Evolutionary conservation across 495 filamentous ascomycete species (phyloP), one percentile per base, ranked within the genome.

Genomic region (Apodospora peruviana): DNA sequence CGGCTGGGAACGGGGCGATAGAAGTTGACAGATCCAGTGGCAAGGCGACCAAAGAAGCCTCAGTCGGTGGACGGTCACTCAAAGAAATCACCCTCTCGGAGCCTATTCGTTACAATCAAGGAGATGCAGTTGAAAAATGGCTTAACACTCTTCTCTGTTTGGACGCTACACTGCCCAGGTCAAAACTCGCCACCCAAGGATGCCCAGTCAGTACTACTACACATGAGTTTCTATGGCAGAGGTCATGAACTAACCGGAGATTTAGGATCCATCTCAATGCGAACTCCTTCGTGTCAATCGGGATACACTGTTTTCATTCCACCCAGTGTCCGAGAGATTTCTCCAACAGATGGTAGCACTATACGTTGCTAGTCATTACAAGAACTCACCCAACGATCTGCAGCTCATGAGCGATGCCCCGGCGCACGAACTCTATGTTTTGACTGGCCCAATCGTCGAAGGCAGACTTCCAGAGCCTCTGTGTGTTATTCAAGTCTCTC

Each of bases 391-490:
- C 3, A 96, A 99, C 58, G 94, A 99, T 60, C 77, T 99, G 22
- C 94, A 97, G 64, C 81, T 99, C 27, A 93, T 99, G 87, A 91
- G 86, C 55, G 94, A 99, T 70, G 93, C 94, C 5, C 94, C 94
- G 10, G 91, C 93, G 0, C 94, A 99, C 61, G 90, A 97, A 66
- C 83, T 99, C 16, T 97, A 90, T 59, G 94, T 96, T 23, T 83
- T 99, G 29, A 88, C 94, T 4, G 87, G 91, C 5, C 91, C 93
- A 0, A 83, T 94, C 19, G 75, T 85, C 27, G 88, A 91, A 56
- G 79, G 85, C 27, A 82, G 86, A 39, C 69, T 99, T 4, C 94
- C 94, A 0, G 94, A 99, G 63, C 93, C 94, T 4, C 77, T 97
- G 10, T 94, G 88, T 53, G 93, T 97, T 2, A 85, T 99, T 45